Percentiles rank a stretch among this genome's conserved stretches.
Conservation (phyloP, 768 basidiomycete species). For the Suillus brevipes region DNA sequence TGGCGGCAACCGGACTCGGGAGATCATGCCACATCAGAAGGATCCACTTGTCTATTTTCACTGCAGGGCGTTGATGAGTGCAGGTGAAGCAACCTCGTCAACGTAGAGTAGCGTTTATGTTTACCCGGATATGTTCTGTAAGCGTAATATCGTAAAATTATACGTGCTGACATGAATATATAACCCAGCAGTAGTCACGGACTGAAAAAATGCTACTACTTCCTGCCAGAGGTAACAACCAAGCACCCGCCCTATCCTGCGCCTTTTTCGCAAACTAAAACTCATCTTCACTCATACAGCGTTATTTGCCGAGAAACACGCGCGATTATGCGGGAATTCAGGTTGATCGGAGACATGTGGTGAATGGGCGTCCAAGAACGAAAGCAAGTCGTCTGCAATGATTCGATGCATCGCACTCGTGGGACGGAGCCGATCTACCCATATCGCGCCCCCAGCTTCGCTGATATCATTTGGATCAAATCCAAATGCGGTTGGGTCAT, state of each 20-base stretch:
- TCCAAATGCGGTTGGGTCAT: conserved; percentile 37
- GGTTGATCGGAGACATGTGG: background rate
- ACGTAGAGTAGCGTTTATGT: background rate
- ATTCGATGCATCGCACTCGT: conserved; percentile 18
- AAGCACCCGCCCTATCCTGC: background rate
- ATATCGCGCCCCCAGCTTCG: conserved; percentile 37
- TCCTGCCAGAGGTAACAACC: background rate
- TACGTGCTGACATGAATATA: background rate
- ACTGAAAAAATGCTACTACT: background rate
- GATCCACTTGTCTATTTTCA: background rate
- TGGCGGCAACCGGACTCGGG: background rate
- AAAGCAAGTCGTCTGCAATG: conserved; percentile 16
- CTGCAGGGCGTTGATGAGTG: background rate
- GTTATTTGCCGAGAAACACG: background rate
- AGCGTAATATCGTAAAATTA: background rate
- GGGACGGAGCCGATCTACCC: conserved; percentile 19
- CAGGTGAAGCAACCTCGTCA: background rate
- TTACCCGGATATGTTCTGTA: background rate
- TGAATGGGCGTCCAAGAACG: background rate
- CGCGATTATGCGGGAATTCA: background rate
- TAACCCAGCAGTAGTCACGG: background rate
- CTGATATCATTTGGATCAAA: background rate
- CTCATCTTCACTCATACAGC: conserved; percentile 1
- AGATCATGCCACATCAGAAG: background rate
- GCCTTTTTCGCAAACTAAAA: background rate